Conservation (phyloP, 2,329 filamentous ascomycete species). For the Ophiostoma ips region DNA sequence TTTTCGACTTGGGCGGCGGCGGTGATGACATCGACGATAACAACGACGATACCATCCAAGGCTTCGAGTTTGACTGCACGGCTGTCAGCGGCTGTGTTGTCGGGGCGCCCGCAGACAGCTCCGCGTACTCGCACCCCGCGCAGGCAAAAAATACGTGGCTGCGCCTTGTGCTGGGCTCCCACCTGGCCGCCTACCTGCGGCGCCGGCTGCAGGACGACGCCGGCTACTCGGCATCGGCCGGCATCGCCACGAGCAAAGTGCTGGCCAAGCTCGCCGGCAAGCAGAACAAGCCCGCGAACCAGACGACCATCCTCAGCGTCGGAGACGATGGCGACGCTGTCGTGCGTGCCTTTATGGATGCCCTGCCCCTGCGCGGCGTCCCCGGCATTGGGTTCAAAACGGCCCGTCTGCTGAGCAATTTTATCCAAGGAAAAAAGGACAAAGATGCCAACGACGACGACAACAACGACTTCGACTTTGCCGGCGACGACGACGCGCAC, state of each 20-base stretch:
- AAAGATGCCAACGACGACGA: conserved; percentile 16
- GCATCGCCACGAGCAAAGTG: conserved; percentile 76
- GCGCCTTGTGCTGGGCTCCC: conserved; percentile 63
- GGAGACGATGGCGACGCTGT: conserved; percentile 18
- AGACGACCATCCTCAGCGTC: conserved; percentile 45
- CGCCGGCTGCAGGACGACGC: conserved; percentile 52
- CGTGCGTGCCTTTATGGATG: conserved; percentile 57
- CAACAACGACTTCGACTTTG: conserved; percentile 16
- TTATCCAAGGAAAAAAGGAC: conserved; percentile 21
- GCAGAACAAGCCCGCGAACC: conserved; percentile 72
- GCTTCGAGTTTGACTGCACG: conserved; percentile 67
- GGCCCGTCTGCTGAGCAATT: conserved; percentile 39
- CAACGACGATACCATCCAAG: conserved; percentile 36
- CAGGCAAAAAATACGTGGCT: conserved; percentile 18
- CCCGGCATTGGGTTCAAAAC: conserved; percentile 77
- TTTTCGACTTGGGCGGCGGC: conserved; percentile 55
- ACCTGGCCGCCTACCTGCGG: conserved; percentile 64
- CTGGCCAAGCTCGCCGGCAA: conserved; percentile 75
- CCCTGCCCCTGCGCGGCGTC: conserved; percentile 62
- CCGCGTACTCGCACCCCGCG: no score
- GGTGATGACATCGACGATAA: conserved; percentile 45
- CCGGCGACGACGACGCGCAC: conserved; percentile 14
- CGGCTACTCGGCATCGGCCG: conserved; percentile 78
- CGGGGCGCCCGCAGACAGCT: background rate
- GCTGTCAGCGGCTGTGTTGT: conserved; percentile 47